Base-by-base conservation (phyloP, 2,329 filamentous ascomycete species). In the Arthrobotrys iridis region DNA sequence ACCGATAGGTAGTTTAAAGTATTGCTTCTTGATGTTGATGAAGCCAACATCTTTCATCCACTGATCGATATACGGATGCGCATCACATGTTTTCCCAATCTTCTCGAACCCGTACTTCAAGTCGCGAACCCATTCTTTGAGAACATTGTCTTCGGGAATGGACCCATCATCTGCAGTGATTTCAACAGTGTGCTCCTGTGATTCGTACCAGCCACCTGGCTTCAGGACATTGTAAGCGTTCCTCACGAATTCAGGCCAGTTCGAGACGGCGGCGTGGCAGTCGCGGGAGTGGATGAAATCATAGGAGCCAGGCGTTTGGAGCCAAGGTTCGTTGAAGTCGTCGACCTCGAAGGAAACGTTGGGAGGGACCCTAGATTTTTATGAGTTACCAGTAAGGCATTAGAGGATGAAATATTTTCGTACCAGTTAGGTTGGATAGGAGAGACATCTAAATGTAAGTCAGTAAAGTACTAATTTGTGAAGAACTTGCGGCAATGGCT, bases 241-340 rank as follows among this genome's bases (percentile, higher is more conserved):
- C 10, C 80, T 80, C 72, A 90, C 85, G 5, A 90, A 81, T 8
- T 84, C 81, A 18, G 83, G 82, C 82, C 88, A 90, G 77, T 88
- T 85, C 0, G 83, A 81, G 76, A 90, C 85, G 52, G 85, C 84
- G 18, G 88, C 89, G 1, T 84, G 83, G 81, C 91, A 84, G 78
- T 87, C 83, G 46, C 79, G 78, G 24, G 55, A 35, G 48, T 79
- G 79, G 30, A 79, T 72, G 22, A 79, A 71, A 40, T 79, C 78
- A 33, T 79, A 79, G 11, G 43, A 73, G 24, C 76, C 70, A 5
- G 64, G 64, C 0, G 67, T 64, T 37, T 77, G 77, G 8, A 76
- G 65, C 78, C 78, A 79, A 4, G 74, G 67, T 22, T 74, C 62
- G 15, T 79, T 78, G 35, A 77, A 74, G 63, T 79, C 78, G 41